These are phyloP conservation scores for Myxozyma lipomycoides DNA, from an alignment of 805 yeast genomes.

Conservation along the genomic window DNA sequence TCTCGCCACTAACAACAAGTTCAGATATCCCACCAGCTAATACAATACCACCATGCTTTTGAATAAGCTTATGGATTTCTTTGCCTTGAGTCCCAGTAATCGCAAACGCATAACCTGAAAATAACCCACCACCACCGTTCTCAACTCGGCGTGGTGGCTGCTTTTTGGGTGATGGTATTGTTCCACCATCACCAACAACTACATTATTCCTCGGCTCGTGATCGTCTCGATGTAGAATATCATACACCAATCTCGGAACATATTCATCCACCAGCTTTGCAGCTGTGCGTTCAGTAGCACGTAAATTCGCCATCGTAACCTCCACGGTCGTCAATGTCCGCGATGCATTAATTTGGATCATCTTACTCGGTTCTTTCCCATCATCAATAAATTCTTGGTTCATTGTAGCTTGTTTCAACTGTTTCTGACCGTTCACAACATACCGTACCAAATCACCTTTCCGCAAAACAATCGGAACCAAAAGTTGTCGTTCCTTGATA, in stretches of 20 bases:
- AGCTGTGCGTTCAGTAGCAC: neutral
- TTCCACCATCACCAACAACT: neutral
- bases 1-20: constrained; percentile 6
- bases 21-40: constrained; percentile 18
- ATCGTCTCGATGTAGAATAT: too few relatives aligned
- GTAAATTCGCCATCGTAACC: neutral
- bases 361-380: neutral
- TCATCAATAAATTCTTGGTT: neutral
- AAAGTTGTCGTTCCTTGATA: neutral
- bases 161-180: neutral
- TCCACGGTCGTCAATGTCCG: neutral
- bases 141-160: neutral
- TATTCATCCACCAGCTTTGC: neutral
- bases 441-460: neutral
- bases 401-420: neutral
- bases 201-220: too few relatives aligned
- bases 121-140: constrained; percentile 1
- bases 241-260: neutral
- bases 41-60: constrained; percentile 18
- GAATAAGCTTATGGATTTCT: constrained; percentile 3
- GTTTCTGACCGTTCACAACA: neutral
- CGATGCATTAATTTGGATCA: neutral
- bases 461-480: neutral
- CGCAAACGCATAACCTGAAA: constrained; percentile 18
- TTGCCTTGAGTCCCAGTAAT: constrained; percentile 5